Conservation (phyloP, 768 basidiomycete genomes). For the Sarcodon aspratus region DNA sequence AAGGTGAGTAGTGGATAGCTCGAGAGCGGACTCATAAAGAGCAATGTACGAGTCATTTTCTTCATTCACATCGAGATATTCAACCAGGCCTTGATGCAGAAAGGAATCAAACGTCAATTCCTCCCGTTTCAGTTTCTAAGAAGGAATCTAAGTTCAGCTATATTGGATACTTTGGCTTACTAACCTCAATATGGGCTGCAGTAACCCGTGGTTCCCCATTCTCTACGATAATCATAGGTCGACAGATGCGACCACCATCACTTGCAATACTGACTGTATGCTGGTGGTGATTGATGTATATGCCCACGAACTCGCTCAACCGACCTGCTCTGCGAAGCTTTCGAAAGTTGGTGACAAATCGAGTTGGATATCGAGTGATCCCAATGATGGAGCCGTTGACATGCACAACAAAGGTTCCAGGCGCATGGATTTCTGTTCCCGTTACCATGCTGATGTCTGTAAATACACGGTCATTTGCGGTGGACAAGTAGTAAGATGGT, state of each 20-base stretch:
- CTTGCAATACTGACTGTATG: constrained; percentile 90
- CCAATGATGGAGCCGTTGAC: constrained; percentile 96
- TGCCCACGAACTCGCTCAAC: constrained; percentile 91
- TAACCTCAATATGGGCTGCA: constrained; percentile 68
- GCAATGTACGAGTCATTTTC: constrained; percentile 98
- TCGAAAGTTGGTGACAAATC: constrained; percentile 86
- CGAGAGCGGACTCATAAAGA: constrained; percentile 83
- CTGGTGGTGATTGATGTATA: constrained; percentile 96
- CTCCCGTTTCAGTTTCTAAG: constrained; percentile 70
- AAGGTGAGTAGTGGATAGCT: constrained; percentile 78
- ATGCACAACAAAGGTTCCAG: constrained; percentile 87
- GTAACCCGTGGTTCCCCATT: constrained; percentile 65
- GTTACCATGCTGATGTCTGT: constrained; percentile 85
- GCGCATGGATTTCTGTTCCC: constrained; percentile 93
- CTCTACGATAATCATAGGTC: constrained; percentile 96
- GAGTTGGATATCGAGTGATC: constrained; percentile 72
- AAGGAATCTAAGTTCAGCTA: not conserved
- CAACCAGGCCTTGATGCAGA: constrained; percentile 82
- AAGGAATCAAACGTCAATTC: constrained; percentile 88
- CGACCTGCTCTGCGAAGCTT: constrained; percentile 85
- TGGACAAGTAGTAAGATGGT: not conserved
- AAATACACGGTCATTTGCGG: not conserved
- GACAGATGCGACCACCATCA: constrained; percentile 95
- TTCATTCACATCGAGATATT: constrained; percentile 98
- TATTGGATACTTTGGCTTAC: constrained; percentile 11